Evolutionary conservation across 2,329 filamentous ascomycete genomes (phyloP), one percentile per base, ranked within the genome.

Genomic region (Cladobotryum protrusum): DNA sequence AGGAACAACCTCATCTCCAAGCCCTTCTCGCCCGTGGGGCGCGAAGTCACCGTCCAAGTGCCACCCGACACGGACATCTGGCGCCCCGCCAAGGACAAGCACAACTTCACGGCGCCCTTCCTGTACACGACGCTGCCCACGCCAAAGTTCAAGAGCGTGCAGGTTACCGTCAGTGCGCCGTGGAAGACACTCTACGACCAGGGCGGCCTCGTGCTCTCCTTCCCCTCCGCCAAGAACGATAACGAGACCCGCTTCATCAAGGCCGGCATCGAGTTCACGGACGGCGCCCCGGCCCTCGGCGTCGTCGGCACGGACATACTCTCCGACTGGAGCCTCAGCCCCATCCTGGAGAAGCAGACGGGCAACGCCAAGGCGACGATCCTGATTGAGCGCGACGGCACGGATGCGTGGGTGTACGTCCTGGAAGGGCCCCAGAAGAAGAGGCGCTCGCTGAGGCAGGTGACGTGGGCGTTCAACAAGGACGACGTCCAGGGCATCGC

Each of bases 121-220:
- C 49, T 55, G 24, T 55, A 54, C 48, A 55, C 54, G 7, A 46
- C 43, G 4, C 11, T 55, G 13, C 41, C 46, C 12, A 19, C 49
- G 13, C 32, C 43, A n/a, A 43, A 45, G n/a, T 55, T 55, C 41
- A 19, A 24, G 13, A 54, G 54, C 49, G 52, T 52, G 35, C 52
- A 49, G n/a, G 54, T 54, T 20, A 54, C 52, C 40, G 54, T 55
- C 15, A 48, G 52, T 2, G 54, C 35, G 2, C 52, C 54, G 19
- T 55, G 54, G 54, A 52, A 54, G 45, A 55, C 54, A 32, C 52
- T 55, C 43, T 55, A 55, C 54, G 54, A 55, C 46, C 54, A 55
- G 24, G 54, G 54, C 52, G 54, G 54, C n/a, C 49, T 55, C 24
- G 48, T 54, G 18, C 18, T 55, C 15, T n/a, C 54, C 12, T 55